phyloP scores from a whole-genome alignment of 2,329 filamentous ascomycete species.

The Pseudogymnoascus sp. region DNA sequence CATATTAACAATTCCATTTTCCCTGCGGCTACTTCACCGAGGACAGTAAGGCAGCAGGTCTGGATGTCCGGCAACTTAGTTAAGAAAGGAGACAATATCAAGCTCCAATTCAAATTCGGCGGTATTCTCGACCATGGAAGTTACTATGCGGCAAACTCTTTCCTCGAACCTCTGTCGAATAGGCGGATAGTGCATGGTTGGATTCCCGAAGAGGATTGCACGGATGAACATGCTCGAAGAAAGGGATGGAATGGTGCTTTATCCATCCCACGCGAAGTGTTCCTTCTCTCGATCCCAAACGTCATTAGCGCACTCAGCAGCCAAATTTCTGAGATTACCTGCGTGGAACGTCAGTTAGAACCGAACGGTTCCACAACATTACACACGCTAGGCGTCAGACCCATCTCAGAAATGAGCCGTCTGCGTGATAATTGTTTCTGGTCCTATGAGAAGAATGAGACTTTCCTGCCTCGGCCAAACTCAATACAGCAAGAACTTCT shows the following conservation, averaged over 20 bases:
- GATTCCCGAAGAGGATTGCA: slow-evolving; percentile 14
- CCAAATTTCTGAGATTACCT: background rate
- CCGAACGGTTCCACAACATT: background rate
- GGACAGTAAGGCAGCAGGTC: background rate
- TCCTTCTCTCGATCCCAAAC: background rate
- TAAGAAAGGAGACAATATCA: background rate
- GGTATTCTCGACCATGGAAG: slow-evolving; percentile 17
- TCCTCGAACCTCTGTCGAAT: slow-evolving; percentile 7
- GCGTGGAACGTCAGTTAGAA: background rate
- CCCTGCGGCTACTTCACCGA: background rate
- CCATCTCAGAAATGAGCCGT: slow-evolving; percentile 14
- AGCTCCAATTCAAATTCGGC: slow-evolving; percentile 10
- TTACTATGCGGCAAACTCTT: slow-evolving; percentile 15
- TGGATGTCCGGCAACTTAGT: slow-evolving; percentile 14
- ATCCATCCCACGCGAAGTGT: slow-evolving; percentile 7
- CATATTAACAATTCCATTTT: background rate
- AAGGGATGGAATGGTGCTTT: slow-evolving; percentile 13
- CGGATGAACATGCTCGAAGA: background rate
- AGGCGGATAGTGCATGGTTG: slow-evolving; percentile 13
- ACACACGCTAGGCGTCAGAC: slow-evolving; percentile 16
- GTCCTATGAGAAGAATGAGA: background rate
- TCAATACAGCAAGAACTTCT: background rate
- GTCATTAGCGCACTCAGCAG: background rate
- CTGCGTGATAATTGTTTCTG: slow-evolving; percentile 6
- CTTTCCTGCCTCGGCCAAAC: background rate